Evolutionary conservation across 768 basidiomycete species (phyloP).

Genomic region (Dioszegia aurantiaca): DNA sequence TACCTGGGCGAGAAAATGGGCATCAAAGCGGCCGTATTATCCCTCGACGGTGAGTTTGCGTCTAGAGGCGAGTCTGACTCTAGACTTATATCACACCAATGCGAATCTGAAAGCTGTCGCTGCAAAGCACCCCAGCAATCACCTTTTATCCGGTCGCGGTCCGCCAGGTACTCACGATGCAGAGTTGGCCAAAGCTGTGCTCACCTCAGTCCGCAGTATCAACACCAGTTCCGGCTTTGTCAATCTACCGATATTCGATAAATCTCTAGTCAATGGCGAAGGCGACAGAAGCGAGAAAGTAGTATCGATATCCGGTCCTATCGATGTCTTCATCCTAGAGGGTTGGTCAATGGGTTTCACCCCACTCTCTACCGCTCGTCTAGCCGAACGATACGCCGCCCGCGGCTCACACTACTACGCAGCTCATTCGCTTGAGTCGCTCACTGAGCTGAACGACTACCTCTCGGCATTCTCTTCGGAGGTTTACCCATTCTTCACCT

Average conservation of each 20-base stretch:
- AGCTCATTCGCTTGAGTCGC: slow-evolving; percentile 54
- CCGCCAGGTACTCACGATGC: slow-evolving; percentile 52
- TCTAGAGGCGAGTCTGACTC: not conserved
- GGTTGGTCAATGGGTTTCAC: slow-evolving; percentile 82
- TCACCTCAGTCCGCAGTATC: not conserved
- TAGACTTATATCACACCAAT: slow-evolving; percentile 75
- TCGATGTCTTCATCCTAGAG: slow-evolving; percentile 86
- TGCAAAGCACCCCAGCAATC: slow-evolving; percentile 59
- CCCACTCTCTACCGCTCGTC: slow-evolving; percentile 10
- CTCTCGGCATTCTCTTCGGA: slow-evolving; percentile 61
- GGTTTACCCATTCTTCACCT: slow-evolving; percentile 69
- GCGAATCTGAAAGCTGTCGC: slow-evolving; percentile 62
- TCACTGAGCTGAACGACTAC: slow-evolving; percentile 64
- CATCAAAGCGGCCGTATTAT: slow-evolving; percentile 39
- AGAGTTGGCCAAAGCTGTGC: slow-evolving; percentile 1
- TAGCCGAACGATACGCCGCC: slow-evolving; percentile 13
- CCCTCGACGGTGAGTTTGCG: slow-evolving; percentile 41
- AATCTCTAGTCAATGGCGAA: slow-evolving; percentile 72
- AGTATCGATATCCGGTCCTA: slow-evolving; percentile 56
- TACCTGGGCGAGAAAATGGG: slow-evolving; percentile 17
- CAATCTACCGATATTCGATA: slow-evolving; percentile 71
- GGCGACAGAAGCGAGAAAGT: slow-evolving; percentile 70
- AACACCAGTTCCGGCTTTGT: not conserved
- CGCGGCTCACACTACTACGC: slow-evolving; percentile 1
- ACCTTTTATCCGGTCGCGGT: slow-evolving; percentile 73